phyloP scores from a whole-genome alignment of 208 protist species.

The Porcisia deanei region DNA sequence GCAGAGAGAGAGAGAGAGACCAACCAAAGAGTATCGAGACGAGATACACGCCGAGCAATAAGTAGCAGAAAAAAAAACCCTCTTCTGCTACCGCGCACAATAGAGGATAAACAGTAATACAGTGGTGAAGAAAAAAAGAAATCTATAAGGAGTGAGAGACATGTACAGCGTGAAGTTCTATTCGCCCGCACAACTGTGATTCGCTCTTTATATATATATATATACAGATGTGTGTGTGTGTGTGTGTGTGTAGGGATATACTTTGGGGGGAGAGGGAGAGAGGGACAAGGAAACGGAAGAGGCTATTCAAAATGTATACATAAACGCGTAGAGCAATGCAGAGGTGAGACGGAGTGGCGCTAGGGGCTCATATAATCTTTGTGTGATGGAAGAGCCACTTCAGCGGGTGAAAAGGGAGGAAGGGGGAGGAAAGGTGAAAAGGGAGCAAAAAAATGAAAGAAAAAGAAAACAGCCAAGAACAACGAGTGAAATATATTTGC shows the following conservation, averaged over 20 bases:
- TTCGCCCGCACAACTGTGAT: too few relatives aligned
- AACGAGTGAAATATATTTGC: neutral
- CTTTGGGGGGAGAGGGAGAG: neutral
- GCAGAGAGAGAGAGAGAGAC: neutral
- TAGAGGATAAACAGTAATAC: too few relatives aligned
- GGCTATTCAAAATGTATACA: too few relatives aligned
- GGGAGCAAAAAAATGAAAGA: neutral
- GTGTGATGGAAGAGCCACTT: neutral
- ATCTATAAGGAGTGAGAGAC: too few relatives aligned
- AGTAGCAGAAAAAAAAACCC: too few relatives aligned
- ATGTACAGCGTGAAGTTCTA: too few relatives aligned
- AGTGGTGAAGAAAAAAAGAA: too few relatives aligned
- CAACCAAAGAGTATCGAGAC: neutral
- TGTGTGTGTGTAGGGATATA: too few relatives aligned
- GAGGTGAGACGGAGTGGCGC: neutral
- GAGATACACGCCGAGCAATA: neutral
- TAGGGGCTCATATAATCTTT: neutral
- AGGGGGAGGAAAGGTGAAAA: conserved; percentile 7
- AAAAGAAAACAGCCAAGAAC: neutral
- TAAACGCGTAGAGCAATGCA: too few relatives aligned
- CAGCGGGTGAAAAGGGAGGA: neutral
- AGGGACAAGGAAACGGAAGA: neutral
- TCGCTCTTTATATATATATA: too few relatives aligned
- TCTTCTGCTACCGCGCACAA: too few relatives aligned
- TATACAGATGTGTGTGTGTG: too few relatives aligned